Evolutionary conservation across 1,284 basidiomycete species (phyloP), one percentile per base, ranked within the genome.

Genomic region (Naganishia albida): DNA sequence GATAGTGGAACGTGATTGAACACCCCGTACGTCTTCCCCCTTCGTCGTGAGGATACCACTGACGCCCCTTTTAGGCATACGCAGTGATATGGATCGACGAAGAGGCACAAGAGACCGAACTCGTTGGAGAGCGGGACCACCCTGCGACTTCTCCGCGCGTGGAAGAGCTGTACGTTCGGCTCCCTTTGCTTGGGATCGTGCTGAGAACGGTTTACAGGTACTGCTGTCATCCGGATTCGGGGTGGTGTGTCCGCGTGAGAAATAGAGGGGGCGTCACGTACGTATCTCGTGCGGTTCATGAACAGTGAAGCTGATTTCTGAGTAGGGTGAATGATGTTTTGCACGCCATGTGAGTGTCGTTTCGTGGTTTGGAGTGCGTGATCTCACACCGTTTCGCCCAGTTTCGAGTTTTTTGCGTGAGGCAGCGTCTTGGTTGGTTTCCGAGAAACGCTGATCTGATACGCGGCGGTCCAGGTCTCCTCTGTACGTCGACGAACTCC

Each of bases 211-310:
- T 23, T 15, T 8, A 15, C 1, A 60, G 57, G 39, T 68, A 68
- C 56, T 68, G 67, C 30, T 68, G 67, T 59, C 67, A 68, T 43
- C 59, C 63, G 10, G 67, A 68, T 6, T 52, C 59, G 10, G 67
- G 67, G 1, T 68, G 67, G 67, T 65, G 64, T 23, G 67, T 68
- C 2, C 54, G 67, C 40, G 67, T 68, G 16, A 62, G 67, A 49
- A 68, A 68, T 63, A 53, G 67, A 63, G 67, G 67, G n/a, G 67
- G 67, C 30, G 67, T 68, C 1, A 68, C 67, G 67, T 65, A 62
- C 63, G 67, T 63, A 62, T 62, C 64, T 30, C 49, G 8, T 52
- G 25, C 13, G 16, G 25, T 25, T n/a, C 18, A 16, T 25, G 3
- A 18, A 48, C 28, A 10, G 12, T 18, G 13, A 16, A 7, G 16